A percentile compares a stretch with the other conserved stretches of the same genome.
Conservation (phyloP, 768 basidiomycete genomes). For the Trametes coccinea region DNA sequence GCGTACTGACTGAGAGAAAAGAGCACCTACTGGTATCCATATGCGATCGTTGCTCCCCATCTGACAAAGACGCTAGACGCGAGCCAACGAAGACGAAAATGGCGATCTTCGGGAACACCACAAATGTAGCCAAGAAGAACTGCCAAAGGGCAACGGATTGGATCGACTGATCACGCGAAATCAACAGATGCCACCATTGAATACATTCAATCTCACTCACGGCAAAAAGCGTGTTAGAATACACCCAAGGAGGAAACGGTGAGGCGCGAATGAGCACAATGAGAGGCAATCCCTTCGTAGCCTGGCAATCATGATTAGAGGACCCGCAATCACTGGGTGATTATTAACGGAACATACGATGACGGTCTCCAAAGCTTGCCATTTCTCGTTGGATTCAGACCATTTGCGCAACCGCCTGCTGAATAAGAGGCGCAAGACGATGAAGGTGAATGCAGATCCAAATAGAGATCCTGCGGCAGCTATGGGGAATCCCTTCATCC, state of each 20-base stretch:
- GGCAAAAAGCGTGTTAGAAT: conserved; percentile 78
- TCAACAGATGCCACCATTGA: background rate
- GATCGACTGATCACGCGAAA: conserved; percentile 54
- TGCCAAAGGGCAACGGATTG: conserved; percentile 72
- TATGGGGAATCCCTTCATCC: conserved; percentile 73
- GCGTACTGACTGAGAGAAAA: background rate
- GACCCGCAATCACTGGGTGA: background rate
- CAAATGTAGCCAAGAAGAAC: conserved; percentile 72
- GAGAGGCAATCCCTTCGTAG: conserved; percentile 74
- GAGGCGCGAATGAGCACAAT: conserved; percentile 81
- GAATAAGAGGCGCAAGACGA: conserved; percentile 60
- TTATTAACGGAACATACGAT: conserved; percentile 50
- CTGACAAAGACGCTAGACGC: conserved; percentile 69
- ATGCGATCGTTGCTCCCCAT: conserved; percentile 67
- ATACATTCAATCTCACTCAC: conserved; percentile 43
- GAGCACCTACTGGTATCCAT: conserved; percentile 71
- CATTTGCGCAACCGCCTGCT: conserved; percentile 54
- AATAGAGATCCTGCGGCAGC: conserved; percentile 58
- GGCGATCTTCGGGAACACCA: conserved; percentile 68
- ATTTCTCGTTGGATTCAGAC: conserved; percentile 65
- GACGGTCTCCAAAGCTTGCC: conserved; percentile 76
- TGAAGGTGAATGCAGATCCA: conserved; percentile 65
- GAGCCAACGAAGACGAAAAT: conserved; percentile 81
- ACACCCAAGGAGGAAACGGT: conserved; percentile 86
- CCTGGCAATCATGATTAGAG: conserved; percentile 38